Evolutionary conservation across 345 rosid species (phyloP).

Genomic region (Erodium maritimum): DNA sequence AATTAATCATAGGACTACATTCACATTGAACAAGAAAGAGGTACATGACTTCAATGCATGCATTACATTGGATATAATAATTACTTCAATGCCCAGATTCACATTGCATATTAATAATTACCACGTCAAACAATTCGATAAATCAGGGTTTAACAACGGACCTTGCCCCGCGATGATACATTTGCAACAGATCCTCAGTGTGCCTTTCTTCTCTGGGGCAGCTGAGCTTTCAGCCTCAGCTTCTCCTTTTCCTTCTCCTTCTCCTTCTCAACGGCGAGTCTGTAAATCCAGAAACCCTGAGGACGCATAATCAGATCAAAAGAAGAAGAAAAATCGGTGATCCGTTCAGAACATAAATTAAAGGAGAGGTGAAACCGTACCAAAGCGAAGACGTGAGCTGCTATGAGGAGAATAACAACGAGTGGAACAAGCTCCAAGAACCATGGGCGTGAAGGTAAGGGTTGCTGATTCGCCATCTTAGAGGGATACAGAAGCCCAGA

Average conservation of each 20-base stretch:
- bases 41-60: too few relatives aligned
- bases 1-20: too few relatives aligned
- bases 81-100: too few relatives aligned
- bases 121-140: not conserved
- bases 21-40: too few relatives aligned
- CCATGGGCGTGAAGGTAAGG: constrained; percentile 37
- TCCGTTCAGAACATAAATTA: not conserved
- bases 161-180: not conserved
- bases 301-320: not conserved
- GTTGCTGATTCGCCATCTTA: constrained; percentile 36
- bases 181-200: constrained; percentile 22
- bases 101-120: too few relatives aligned
- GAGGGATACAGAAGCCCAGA: not conserved
- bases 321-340: constrained; percentile 2
- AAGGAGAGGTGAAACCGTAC: constrained; percentile 17
- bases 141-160: not conserved
- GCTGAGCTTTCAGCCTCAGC: too few relatives aligned
- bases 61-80: too few relatives aligned
- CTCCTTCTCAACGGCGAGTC: constrained; percentile 45
- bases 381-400: constrained; percentile 69
- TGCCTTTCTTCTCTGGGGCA: constrained; percentile 52
- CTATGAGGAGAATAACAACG: constrained; percentile 46
- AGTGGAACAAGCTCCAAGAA: constrained; percentile 54
- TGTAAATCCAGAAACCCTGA: constrained; percentile 70
- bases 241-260: constrained; percentile 14